These are phyloP conservation scores for Plantago major DNA, from an alignment of 257 asterid species.

Conservation along the genomic window DNA sequence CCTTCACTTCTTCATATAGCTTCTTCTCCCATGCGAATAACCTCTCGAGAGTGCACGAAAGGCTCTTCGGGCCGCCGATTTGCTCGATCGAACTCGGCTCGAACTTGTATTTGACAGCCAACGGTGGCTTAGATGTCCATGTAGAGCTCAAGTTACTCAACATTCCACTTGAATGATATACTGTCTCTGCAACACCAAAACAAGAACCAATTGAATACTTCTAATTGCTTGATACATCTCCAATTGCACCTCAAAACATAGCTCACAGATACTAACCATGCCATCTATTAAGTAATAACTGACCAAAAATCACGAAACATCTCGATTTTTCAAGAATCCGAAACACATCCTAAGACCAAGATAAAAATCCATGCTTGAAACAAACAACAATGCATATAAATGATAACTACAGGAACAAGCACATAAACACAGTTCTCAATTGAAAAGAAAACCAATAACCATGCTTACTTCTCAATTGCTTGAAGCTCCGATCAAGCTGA, in stretches of 20 bases:
- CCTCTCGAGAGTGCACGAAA: conserved; percentile 80
- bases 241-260: not conserved
- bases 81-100: conserved; percentile 68
- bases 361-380: not conserved
- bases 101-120: conserved; percentile 79
- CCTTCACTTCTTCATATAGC: conserved; percentile 95
- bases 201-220: conserved; percentile 10
- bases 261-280: no score
- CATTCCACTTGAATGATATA: conserved; percentile 95
- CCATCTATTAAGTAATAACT: no score
- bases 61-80: conserved; percentile 65
- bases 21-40: conserved; percentile 99
- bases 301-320: no score
- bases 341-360: not conserved
- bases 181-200: conserved; percentile 57
- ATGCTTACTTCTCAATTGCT: conserved; percentile 74
- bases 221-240: no score
- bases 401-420: no score
- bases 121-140: conserved; percentile 96
- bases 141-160: conserved; percentile 88
- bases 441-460: conserved; percentile 2
- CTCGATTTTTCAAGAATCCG: not conserved
- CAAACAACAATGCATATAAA: no score
- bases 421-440: not conserved
- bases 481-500: conserved; percentile 86